A percentile compares a stretch with the other conserved stretches of the same genome.
Conservation (phyloP, 352 stramenopile species). For the Pythium dissotocum region DNA sequence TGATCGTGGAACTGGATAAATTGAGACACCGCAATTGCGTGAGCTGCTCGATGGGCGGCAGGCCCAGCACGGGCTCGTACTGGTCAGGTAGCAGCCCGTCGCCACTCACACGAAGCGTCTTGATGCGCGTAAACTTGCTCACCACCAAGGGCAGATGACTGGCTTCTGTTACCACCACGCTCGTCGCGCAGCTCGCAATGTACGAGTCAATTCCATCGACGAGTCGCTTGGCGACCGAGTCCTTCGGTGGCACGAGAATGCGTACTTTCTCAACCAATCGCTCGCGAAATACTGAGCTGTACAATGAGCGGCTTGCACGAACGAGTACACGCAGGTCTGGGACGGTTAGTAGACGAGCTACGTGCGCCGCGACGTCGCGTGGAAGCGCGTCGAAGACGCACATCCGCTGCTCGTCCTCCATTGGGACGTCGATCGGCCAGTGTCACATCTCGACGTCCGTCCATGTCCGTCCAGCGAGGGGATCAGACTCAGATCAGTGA, state of each 20-base stretch:
- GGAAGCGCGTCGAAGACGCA: slow-evolving; percentile 16
- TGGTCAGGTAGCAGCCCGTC: slow-evolving; percentile 5
- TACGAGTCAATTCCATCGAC: slow-evolving; percentile 1
- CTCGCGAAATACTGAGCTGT: slow-evolving; percentile 15
- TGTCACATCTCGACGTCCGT: not conserved
- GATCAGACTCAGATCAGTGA: not conserved
- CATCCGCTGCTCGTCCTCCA: not conserved
- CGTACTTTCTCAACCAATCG: slow-evolving; percentile 10
- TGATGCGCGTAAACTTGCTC: not conserved
- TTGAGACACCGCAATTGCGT: slow-evolving; percentile 7
- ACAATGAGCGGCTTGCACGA: slow-evolving; percentile 4
- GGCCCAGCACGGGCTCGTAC: slow-evolving; percentile 15
- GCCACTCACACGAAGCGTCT: slow-evolving; percentile 4
- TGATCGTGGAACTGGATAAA: slow-evolving; percentile 19
- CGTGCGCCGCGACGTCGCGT: slow-evolving; percentile 14
- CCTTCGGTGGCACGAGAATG: slow-evolving; percentile 14
- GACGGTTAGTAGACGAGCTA: not conserved
- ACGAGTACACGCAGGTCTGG: slow-evolving; percentile 11
- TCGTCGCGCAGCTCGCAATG: not conserved
- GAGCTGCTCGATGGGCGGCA: slow-evolving; percentile 2
- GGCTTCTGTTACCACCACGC: not conserved
- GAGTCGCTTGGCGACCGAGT: slow-evolving; percentile 1
- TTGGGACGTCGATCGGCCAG: not conserved
- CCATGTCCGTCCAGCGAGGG: not conserved
- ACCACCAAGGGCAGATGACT: not conserved